phyloP scores from a whole-genome alignment of 179 eudicot genomes.

The Silene coronaria region DNA sequence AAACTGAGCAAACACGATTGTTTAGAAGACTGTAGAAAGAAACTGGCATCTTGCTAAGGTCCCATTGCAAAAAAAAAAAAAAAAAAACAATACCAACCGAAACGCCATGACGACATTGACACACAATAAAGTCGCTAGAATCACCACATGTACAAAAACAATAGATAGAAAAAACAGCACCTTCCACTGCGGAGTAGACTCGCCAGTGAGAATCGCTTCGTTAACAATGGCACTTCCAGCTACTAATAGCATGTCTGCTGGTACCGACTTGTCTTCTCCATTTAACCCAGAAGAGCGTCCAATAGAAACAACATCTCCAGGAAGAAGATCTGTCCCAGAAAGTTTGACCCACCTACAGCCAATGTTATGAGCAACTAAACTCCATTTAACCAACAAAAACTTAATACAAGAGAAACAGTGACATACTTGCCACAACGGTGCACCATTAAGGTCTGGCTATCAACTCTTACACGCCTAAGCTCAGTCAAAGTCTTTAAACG shows the following conservation, averaged over 20 bases:
- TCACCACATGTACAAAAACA: not conserved
- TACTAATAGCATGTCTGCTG: conserved; percentile 90
- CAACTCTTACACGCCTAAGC: conserved; percentile 96
- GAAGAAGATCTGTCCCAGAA: conserved; percentile 87
- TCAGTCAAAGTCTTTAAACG: conserved; percentile 93
- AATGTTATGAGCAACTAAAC: conserved; percentile 20
- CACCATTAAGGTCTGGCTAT: conserved; percentile 79
- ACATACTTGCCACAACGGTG: conserved; percentile 97
- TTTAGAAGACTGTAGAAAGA: not conserved
- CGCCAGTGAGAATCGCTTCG: conserved; percentile 97
- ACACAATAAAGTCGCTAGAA: not conserved
- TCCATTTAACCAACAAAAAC: conserved; percentile 10
- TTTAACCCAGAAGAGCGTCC: conserved; percentile 75
- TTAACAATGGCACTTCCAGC: conserved; percentile 95
- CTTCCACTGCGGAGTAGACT: conserved; percentile 99
- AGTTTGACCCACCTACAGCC: conserved; percentile 77
- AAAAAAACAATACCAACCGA: not conserved
- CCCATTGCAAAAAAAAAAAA: not conserved
- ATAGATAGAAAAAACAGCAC: conserved; percentile 34
- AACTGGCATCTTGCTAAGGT: not conserved
- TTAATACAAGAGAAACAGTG: not conserved
- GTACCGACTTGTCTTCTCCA: conserved; percentile 95
- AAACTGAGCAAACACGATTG: not conserved
- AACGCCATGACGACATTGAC: not conserved
- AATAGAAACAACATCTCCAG: conserved; percentile 96